phyloP scores from a whole-genome alignment of 441 rosid genomes.

The Omphalea diandra region DNA sequence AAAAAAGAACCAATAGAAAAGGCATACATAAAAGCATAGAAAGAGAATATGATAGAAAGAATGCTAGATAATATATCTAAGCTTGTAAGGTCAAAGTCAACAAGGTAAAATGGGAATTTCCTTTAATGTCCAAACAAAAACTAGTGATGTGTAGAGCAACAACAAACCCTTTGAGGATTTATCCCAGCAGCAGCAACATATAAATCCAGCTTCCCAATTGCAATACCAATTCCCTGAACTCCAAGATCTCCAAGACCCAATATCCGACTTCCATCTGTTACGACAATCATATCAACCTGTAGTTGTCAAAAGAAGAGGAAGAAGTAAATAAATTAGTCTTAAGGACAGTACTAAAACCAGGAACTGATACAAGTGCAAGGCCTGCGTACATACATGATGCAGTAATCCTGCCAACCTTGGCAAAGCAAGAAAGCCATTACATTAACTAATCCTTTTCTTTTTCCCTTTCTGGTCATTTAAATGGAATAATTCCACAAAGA shows the following conservation, averaged over 20 bases:
- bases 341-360: constrained; percentile 7
- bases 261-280: constrained; percentile 99
- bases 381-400: background rate
- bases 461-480: background rate
- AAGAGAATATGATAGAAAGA: background rate
- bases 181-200: constrained; percentile 99
- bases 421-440: background rate
- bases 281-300: constrained; percentile 99
- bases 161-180: constrained; percentile 93
- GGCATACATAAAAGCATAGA: background rate
- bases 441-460: background rate
- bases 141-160: background rate
- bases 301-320: constrained; percentile 6
- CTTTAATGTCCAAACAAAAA: background rate
- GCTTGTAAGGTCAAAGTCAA: background rate
- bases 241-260: constrained; percentile 99
- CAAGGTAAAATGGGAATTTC: background rate
- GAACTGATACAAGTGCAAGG: constrained; percentile 1
- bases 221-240: constrained; percentile 95
- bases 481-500: background rate
- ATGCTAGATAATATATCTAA: background rate
- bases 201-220: constrained; percentile 95
- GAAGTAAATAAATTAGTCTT: background rate
- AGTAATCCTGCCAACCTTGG: background rate
- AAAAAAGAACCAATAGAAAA: background rate